Percentiles rank a stretch among this genome's conserved stretches.
Evolutionary conservation across 2,329 filamentous ascomycete species (phyloP).

Genomic region (Exophiala sp.): DNA sequence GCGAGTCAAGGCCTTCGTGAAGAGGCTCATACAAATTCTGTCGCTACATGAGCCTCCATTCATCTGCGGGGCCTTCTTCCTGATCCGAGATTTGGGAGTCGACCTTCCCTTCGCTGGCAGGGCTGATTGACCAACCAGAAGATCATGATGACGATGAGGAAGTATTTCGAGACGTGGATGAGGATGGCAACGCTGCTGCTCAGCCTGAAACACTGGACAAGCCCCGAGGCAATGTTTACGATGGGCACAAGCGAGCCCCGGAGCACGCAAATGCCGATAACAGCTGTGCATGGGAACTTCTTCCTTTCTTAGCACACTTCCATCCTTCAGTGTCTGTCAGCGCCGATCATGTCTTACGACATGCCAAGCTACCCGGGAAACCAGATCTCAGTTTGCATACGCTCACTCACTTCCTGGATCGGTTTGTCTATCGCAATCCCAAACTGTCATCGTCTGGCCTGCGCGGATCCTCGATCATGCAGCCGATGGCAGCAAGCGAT

Average conservation of each 20-base stretch:
- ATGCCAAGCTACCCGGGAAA: conserved; percentile 70
- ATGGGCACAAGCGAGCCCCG: conserved; percentile 85
- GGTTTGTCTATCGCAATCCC: conserved; percentile 95
- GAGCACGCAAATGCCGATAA: conserved; percentile 88
- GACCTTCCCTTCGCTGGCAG: conserved; percentile 72
- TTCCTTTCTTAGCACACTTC: conserved; percentile 72
- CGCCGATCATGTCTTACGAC: conserved; percentile 63
- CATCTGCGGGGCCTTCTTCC: conserved; percentile 83
- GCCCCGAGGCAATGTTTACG: conserved; percentile 52
- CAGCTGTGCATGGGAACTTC: conserved; percentile 86
- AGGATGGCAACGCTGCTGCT: conserved; percentile 33
- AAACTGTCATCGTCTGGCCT: conserved; percentile 57
- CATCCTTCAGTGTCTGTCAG: conserved; percentile 89
- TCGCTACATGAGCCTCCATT: conserved; percentile 89
- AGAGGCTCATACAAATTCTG: conserved; percentile 81
- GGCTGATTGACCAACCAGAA: conserved; percentile 74
- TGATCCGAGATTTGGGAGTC: conserved; percentile 74
- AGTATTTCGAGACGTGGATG: conserved; percentile 61
- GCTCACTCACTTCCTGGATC: conserved; percentile 90
- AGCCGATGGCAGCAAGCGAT: conserved; percentile 67
- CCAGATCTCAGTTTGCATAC: conserved; percentile 86
- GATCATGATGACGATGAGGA: conserved; percentile 69
- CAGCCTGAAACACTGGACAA: conserved; percentile 28
- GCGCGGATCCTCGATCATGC: conserved; percentile 90
- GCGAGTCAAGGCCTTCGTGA: conserved; percentile 91